Evolutionary conservation across 139 green algal genomes (phyloP).

Genomic region (Pleodorina starrii): DNA sequence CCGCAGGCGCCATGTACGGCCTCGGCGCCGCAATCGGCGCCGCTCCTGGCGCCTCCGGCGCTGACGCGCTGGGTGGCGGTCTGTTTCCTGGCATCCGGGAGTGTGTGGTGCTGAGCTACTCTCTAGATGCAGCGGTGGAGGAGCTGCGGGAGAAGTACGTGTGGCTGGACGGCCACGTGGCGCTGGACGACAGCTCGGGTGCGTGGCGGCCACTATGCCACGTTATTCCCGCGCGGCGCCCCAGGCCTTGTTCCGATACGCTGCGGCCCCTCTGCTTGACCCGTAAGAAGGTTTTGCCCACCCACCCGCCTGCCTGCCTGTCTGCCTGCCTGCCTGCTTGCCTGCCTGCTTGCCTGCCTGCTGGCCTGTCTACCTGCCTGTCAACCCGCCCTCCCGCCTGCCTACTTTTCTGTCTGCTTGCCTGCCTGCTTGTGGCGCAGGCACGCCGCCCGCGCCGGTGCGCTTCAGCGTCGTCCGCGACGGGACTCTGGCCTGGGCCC

Average conservation of each 20-base stretch:
- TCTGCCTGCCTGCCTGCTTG: too few relatives aligned
- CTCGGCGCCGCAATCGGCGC: not conserved
- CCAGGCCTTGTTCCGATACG: too few relatives aligned
- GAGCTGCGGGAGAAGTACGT: slow-evolving; percentile 34
- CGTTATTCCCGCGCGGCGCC: too few relatives aligned
- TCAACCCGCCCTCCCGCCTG: too few relatives aligned
- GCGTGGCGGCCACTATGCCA: too few relatives aligned
- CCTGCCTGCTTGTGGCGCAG: slow-evolving; percentile 33
- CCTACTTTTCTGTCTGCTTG: slow-evolving; percentile 6
- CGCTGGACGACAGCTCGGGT: slow-evolving; percentile 57
- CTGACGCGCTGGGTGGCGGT: not conserved
- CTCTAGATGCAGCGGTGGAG: slow-evolving; percentile 3
- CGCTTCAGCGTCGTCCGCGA: slow-evolving; percentile 55
- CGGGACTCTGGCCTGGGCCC: slow-evolving; percentile 39
- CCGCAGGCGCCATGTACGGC: not conserved
- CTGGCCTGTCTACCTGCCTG: too few relatives aligned
- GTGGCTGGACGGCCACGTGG: slow-evolving; percentile 40
- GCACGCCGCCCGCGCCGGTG: slow-evolving; percentile 51
- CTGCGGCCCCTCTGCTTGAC: too few relatives aligned
- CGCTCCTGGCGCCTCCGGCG: not conserved
- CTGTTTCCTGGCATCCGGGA: slow-evolving; percentile 27
- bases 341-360: too few relatives aligned
- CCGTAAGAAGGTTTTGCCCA: too few relatives aligned
- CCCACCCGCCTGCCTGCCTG: too few relatives aligned
- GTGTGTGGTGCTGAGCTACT: slow-evolving; percentile 42